Conservation (phyloP, 306 rosid genomes). For the Prosopis cineraria region DNA sequence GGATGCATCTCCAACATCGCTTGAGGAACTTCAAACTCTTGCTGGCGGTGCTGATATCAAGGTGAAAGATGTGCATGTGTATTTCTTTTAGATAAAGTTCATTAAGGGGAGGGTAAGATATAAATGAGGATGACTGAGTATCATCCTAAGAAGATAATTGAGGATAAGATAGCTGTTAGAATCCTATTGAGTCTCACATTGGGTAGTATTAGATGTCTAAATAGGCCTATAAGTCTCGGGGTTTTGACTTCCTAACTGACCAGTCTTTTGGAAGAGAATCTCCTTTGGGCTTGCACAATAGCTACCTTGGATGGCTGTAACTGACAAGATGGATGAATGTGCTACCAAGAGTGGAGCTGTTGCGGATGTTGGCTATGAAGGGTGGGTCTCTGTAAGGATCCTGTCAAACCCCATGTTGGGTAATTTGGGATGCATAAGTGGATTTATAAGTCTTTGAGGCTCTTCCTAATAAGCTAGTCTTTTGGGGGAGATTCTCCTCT, state of each 20-base stretch:
- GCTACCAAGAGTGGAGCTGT: neutral
- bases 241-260: neutral
- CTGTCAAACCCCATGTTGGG: neutral
- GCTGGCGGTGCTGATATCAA: slow-evolving; percentile 98
- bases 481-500: neutral
- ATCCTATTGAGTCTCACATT: neutral
- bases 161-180: neutral
- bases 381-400: neutral
- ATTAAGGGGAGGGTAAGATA: neutral
- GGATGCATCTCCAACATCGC: slow-evolving; percentile 72
- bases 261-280: neutral
- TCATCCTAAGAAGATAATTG: neutral
- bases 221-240: neutral
- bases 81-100: neutral
- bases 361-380: neutral
- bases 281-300: neutral
- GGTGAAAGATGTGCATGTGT: slow-evolving; percentile 48
- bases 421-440: neutral
- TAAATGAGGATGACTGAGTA: neutral
- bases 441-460: neutral
- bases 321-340: neutral
- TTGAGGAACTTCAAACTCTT: slow-evolving; percentile 96
- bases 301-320: neutral
- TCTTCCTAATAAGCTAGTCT: neutral
- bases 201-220: neutral